Conservation (phyloP, 148 eudicot species). For the Rhododendron henanense region DNA sequence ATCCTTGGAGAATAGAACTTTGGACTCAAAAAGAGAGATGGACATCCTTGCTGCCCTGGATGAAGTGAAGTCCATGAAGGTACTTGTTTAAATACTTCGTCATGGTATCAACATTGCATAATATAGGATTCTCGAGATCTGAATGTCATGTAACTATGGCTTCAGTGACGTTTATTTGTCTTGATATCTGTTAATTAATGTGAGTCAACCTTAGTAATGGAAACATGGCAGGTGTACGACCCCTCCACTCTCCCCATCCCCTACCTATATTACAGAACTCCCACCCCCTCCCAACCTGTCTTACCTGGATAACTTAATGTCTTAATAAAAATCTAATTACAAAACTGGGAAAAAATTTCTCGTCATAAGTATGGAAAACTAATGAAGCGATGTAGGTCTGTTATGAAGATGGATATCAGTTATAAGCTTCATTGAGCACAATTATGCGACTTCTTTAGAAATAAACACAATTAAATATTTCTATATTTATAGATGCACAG, state of each 20-base stretch:
- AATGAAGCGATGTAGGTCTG: background rate
- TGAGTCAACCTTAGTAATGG: background rate
- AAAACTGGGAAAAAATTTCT: background rate
- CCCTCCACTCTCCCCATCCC: background rate
- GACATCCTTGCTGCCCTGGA: slow-evolving; percentile 91
- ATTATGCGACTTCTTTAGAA: background rate
- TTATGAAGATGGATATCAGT: background rate
- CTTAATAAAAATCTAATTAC: background rate
- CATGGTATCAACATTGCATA: background rate
- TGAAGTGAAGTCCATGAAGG: slow-evolving; percentile 97
- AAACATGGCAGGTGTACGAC: background rate
- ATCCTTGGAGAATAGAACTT: slow-evolving; percentile 81
- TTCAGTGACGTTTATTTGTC: background rate
- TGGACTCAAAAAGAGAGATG: slow-evolving; percentile 91
- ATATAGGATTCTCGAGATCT: background rate
- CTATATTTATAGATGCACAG: background rate
- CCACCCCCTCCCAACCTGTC: background rate
- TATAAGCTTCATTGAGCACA: background rate
- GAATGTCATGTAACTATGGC: background rate
- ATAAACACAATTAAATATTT: background rate
- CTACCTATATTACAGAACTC: background rate
- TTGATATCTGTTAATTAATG: background rate
- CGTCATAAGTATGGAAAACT: background rate
- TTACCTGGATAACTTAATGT: background rate
- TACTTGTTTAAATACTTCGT: slow-evolving; percentile 6